Conservation (phyloP, 768 basidiomycete genomes). For the Tylopilus plumbeoviolaceoides region DNA sequence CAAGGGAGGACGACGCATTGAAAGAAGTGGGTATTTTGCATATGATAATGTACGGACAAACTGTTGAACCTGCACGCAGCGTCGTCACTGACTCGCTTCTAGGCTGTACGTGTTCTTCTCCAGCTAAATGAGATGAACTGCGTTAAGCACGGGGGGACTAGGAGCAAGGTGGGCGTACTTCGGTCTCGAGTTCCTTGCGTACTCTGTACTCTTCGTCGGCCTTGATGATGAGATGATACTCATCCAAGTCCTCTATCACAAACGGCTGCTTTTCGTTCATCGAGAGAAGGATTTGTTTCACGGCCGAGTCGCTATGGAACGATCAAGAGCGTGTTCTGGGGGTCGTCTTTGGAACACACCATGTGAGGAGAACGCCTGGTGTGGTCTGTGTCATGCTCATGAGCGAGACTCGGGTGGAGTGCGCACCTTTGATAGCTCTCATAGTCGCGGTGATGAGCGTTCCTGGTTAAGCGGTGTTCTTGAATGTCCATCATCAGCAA, state of each 20-base stretch:
- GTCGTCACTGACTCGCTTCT: slow-evolving; percentile 34
- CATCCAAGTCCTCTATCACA: slow-evolving; percentile 85
- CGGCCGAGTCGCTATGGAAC: slow-evolving; percentile 71
- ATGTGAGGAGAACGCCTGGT: slow-evolving; percentile 62
- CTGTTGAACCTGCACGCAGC: background rate
- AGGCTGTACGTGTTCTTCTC: slow-evolving; percentile 86
- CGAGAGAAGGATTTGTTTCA: slow-evolving; percentile 79
- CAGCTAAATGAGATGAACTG: slow-evolving; percentile 39
- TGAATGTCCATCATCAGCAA: too few species aligned
- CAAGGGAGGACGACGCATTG: too few species aligned
- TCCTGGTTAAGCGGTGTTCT: too few species aligned
- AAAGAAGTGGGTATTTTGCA: background rate
- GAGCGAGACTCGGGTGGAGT: slow-evolving; percentile 6
- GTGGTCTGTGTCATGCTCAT: too few species aligned
- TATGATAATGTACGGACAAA: background rate
- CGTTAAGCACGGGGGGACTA: background rate
- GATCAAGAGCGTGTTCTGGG: background rate
- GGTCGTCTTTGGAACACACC: slow-evolving; percentile 38
- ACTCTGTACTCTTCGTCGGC: slow-evolving; percentile 78
- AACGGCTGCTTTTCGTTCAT: slow-evolving; percentile 81
- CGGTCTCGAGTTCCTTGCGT: slow-evolving; percentile 64
- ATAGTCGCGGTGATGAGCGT: slow-evolving; percentile 30
- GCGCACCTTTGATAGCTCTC: slow-evolving; percentile 62
- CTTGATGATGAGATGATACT: slow-evolving; percentile 78
- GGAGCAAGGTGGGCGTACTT: slow-evolving; percentile 41